These are phyloP conservation scores for Venturia oleaginea DNA, from an alignment of 2,329 filamentous ascomycete genomes.

Conservation along the genomic window DNA sequence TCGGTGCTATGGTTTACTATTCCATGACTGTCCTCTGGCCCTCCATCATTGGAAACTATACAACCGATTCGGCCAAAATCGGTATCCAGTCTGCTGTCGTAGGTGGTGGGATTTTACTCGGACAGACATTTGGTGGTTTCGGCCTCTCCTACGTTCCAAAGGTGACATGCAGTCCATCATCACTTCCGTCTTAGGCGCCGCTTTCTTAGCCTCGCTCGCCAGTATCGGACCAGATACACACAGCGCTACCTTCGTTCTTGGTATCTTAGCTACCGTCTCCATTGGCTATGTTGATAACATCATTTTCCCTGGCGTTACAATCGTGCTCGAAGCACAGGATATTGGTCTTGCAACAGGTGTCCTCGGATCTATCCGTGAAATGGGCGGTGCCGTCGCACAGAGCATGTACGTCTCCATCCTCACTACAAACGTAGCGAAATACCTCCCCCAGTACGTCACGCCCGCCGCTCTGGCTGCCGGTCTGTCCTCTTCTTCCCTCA, in stretches of 20 bases:
- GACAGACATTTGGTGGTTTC: constrained; percentile 31
- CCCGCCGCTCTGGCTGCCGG: constrained; percentile 20
- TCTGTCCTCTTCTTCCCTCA: constrained; percentile 22
- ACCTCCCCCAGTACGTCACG: constrained; percentile 22
- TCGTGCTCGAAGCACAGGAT: constrained; percentile 39
- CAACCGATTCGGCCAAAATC: constrained; percentile 28
- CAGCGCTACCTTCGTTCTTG: constrained; percentile 32
- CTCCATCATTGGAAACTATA: constrained; percentile 36
- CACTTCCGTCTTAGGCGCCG: constrained; percentile 24
- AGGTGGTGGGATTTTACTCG: constrained; percentile 34
- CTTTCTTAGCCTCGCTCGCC: constrained; percentile 27
- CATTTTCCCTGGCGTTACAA: constrained; percentile 35
- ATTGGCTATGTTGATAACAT: constrained; percentile 35
- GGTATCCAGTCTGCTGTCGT: constrained; percentile 36
- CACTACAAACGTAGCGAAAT: constrained; percentile 21
- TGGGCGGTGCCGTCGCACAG: constrained; percentile 29
- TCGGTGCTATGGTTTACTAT: constrained; percentile 39
- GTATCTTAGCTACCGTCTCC: constrained; percentile 24
- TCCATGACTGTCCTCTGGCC: constrained; percentile 38
- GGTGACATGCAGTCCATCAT: constrained; percentile 29
- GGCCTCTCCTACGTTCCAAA: constrained; percentile 30
- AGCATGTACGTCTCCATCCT: constrained; percentile 30
- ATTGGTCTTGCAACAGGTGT: constrained; percentile 38
- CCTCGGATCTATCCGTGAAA: constrained; percentile 38
- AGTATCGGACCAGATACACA: constrained; percentile 23